These are phyloP conservation scores for Huntiella bhutanensis DNA, from an alignment of 2,329 filamentous ascomycete genomes.

Conservation along the genomic window DNA sequence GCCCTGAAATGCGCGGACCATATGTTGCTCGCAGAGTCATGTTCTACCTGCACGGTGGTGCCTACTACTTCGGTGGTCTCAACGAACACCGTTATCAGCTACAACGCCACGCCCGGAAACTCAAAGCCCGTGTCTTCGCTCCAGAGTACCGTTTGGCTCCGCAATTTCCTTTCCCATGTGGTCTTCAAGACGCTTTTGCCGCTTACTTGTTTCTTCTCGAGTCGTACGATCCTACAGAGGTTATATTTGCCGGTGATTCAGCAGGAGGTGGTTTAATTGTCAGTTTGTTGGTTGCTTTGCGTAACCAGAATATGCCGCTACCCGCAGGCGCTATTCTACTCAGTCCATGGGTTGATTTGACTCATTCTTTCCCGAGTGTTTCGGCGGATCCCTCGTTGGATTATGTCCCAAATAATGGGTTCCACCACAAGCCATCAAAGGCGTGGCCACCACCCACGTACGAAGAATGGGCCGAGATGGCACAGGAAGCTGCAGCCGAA, in stretches of 20 bases:
- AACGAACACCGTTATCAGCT: conserved; percentile 97
- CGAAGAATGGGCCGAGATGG: conserved; percentile 44
- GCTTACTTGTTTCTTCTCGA: conserved; percentile 70
- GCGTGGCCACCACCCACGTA: conserved; percentile 86
- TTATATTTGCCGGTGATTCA: conserved; percentile 79
- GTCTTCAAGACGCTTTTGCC: conserved; percentile 73
- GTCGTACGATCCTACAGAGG: conserved; percentile 57
- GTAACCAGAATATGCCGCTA: conserved; percentile 65
- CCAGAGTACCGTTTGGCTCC: conserved; percentile 75
- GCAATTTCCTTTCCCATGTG: conserved; percentile 91
- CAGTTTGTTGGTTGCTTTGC: conserved; percentile 57
- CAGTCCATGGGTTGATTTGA: conserved; percentile 90
- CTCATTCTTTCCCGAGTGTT: conserved; percentile 90
- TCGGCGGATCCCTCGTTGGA: conserved; percentile 52
- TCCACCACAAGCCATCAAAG: conserved; percentile 72
- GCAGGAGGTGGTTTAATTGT: conserved; percentile 84
- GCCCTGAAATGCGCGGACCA: conserved; percentile 42
- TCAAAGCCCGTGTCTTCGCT: conserved; percentile 77
- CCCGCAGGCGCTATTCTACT: conserved; percentile 82
- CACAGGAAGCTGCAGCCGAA: conserved; percentile 25
- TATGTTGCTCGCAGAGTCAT: conserved; percentile 44
- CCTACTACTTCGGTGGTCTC: conserved; percentile 88
- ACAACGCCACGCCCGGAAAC: conserved; percentile 83
- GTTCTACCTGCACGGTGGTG: conserved; percentile 85
- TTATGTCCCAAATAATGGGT: conserved; percentile 75